Evolutionary conservation across 495 filamentous ascomycete species (phyloP).

Genomic region (Aspergillus bridgeri): DNA sequence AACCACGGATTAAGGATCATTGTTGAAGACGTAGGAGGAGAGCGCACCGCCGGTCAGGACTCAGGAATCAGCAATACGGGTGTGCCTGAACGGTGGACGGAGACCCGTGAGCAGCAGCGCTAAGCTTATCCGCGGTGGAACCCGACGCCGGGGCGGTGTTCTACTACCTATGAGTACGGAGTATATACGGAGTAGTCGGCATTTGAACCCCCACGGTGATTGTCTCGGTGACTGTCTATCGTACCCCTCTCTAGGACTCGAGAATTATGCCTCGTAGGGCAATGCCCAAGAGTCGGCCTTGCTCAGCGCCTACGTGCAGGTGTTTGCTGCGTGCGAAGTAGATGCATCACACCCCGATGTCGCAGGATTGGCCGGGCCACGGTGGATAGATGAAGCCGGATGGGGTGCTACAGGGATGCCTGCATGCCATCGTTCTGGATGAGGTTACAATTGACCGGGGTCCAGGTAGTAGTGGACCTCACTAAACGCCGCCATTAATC

Average conservation of each 20-base stretch:
- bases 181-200: too few relatives aligned
- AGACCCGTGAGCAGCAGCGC: not conserved
- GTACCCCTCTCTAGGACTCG: not conserved
- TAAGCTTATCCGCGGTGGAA: not conserved
- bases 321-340: not conserved
- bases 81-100: not conserved
- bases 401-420: not conserved
- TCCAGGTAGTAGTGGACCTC: not conserved
- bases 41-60: too few relatives aligned
- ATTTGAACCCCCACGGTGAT: not conserved
- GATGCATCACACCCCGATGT: not conserved
- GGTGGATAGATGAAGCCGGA: not conserved
- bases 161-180: not conserved
- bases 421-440: not conserved
- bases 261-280: not conserved
- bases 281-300: not conserved
- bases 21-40: not conserved
- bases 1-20: not conserved
- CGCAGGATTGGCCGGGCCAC: not conserved
- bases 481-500: not conserved
- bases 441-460: not conserved
- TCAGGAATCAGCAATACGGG: not conserved
- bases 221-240: too few relatives aligned
- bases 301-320: not conserved
- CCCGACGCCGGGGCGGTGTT: not conserved